These are phyloP conservation scores for Gyrodon lividus DNA, from an alignment of 768 basidiomycete genomes.

Conservation along the genomic window DNA sequence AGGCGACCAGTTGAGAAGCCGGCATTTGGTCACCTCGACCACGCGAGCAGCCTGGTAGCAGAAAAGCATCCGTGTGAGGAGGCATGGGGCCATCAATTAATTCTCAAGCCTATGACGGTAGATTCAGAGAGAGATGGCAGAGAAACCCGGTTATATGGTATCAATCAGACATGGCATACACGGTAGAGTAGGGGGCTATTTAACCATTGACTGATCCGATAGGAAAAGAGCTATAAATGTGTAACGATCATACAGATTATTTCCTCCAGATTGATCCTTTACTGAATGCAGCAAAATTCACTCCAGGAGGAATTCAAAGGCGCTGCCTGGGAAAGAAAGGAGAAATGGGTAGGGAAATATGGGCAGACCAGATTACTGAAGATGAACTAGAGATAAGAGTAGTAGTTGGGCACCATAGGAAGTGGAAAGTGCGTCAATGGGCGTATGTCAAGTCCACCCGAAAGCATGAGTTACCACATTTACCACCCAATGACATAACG, in stretches of 20 bases:
- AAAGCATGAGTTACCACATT: background rate
- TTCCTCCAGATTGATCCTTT: background rate
- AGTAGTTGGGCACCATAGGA: too few relatives aligned
- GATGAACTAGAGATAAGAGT: too few relatives aligned
- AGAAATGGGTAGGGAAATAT: background rate
- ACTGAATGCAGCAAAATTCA: background rate
- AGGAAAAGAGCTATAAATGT: background rate
- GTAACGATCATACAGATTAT: background rate
- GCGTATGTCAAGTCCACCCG: background rate
- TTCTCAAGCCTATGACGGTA: too few relatives aligned
- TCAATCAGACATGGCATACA: too few relatives aligned
- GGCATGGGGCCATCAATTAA: too few relatives aligned
- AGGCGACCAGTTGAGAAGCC: background rate
- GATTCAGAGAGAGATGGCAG: too few relatives aligned
- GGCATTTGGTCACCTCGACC: background rate
- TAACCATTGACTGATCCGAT: too few relatives aligned
- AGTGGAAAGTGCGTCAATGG: background rate
- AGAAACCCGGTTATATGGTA: too few relatives aligned
- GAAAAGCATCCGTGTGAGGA: too few relatives aligned
- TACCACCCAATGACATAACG: slow-evolving; percentile 12
- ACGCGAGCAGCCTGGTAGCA: background rate
- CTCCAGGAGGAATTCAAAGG: background rate
- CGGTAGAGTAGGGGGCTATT: too few relatives aligned
- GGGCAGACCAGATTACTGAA: background rate
- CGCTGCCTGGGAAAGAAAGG: background rate